Percentiles rank a stretch among this genome's conserved stretches.
phyloP scores from a whole-genome alignment of 1,284 basidiomycete genomes.

The Puccinia brachypodii region DNA sequence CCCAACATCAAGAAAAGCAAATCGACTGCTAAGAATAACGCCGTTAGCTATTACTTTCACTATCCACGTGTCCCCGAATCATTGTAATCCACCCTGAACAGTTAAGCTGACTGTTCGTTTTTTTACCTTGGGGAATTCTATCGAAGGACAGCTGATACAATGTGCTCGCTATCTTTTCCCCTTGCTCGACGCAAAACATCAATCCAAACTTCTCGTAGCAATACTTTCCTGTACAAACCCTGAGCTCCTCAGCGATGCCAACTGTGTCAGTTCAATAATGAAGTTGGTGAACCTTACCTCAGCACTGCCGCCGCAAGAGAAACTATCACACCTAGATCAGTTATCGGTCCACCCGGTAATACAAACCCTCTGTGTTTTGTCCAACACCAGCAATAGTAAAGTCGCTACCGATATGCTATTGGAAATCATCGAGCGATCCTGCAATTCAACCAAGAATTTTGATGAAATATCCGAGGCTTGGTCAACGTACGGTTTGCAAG shows the following conservation, averaged over 20 bases:
- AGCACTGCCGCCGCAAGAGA: neutral
- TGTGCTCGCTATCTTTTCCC: constrained; percentile 20
- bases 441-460: neutral
- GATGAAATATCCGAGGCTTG: neutral
- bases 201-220: constrained; percentile 3
- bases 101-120: neutral
- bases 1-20: neutral
- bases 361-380: constrained; percentile 7
- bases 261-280: neutral
- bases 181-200: neutral
- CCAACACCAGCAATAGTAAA: neutral
- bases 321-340: constrained; percentile 3
- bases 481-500: constrained; percentile 5
- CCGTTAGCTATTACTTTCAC: neutral
- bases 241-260: neutral
- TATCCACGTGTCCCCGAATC: no score
- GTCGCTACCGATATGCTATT: constrained; percentile 2
- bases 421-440: constrained; percentile 7
- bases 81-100: neutral
- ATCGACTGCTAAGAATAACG: neutral
- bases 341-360: constrained; percentile 10
- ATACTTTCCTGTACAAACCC: neutral
- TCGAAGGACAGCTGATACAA: constrained; percentile 11
- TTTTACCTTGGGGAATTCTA: neutral
- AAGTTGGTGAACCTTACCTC: constrained; percentile 1